A percentile compares a stretch with the other conserved stretches of the same genome.
These are phyloP conservation scores for Fusarium sp. DNA, from an alignment of 2,329 filamentous ascomycete species.

Conservation along the genomic window DNA sequence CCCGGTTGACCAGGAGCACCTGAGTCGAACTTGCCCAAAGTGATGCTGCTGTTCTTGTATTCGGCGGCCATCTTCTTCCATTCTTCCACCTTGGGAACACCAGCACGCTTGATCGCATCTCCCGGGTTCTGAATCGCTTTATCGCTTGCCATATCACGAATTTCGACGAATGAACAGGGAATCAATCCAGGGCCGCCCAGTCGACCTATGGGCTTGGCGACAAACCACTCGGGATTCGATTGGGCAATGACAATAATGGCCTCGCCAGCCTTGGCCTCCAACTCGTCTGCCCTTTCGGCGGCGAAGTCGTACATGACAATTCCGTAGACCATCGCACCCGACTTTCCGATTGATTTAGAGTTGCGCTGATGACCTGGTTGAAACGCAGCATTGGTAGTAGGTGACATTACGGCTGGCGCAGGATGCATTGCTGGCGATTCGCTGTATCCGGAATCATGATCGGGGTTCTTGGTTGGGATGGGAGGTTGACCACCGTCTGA, in stretches of 20 bases:
- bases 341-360: slow-evolving; percentile 64
- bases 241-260: slow-evolving; percentile 98
- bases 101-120: slow-evolving; percentile 86
- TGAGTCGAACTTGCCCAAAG: slow-evolving; percentile 86
- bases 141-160: slow-evolving; percentile 91
- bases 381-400: slow-evolving; percentile 29
- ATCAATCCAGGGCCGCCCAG: slow-evolving; percentile 96
- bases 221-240: slow-evolving; percentile 99
- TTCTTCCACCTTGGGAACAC: slow-evolving; percentile 94
- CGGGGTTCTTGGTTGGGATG: slow-evolving; percentile 68
- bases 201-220: slow-evolving; percentile 97
- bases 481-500: slow-evolving; percentile 66
- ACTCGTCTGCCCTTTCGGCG: slow-evolving; percentile 92
- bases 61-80: slow-evolving; percentile 99
- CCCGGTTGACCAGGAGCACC: slow-evolving; percentile 54
- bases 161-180: slow-evolving; percentile 95
- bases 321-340: slow-evolving; percentile 92
- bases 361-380: slow-evolving; percentile 55
- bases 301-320: slow-evolving; percentile 97
- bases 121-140: slow-evolving; percentile 83
- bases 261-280: slow-evolving; percentile 94
- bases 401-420: slow-evolving; percentile 31
- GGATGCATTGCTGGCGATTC: slow-evolving; percentile 50
- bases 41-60: slow-evolving; percentile 99
- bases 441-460: slow-evolving; percentile 90